Evolutionary conservation across 75 land plant genomes (phyloP).

Genomic region (Picea sitchensis): DNA sequence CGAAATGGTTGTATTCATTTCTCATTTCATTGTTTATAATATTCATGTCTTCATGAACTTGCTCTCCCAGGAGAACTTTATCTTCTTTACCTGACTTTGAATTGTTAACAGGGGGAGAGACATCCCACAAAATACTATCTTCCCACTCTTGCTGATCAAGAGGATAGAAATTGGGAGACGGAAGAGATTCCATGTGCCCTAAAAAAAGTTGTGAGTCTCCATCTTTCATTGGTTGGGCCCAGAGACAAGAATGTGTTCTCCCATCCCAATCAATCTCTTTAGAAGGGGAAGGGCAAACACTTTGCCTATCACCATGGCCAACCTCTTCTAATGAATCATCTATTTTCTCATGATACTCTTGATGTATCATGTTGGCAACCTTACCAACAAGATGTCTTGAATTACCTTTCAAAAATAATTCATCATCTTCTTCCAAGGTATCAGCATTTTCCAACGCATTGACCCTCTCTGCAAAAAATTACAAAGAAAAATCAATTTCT

Average conservation of each 20-base stretch:
- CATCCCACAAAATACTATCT: constrained; percentile 75
- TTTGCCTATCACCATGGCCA: constrained; percentile 6
- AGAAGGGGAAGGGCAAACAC: neutral
- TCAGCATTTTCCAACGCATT: constrained; percentile 17
- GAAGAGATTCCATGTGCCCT: constrained; percentile 12
- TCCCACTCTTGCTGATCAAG: constrained; percentile 96
- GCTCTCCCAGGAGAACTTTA: constrained; percentile 24
- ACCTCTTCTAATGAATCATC: constrained; percentile 11
- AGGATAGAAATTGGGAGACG: constrained; percentile 44
- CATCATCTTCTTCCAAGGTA: constrained; percentile 85
- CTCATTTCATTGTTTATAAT: neutral
- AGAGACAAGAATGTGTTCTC: constrained; percentile 27
- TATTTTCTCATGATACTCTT: constrained; percentile 3
- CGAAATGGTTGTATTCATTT: neutral
- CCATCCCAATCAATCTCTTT: constrained; percentile 16
- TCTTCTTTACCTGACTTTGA: constrained; percentile 19
- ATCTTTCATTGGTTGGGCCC: constrained; percentile 69
- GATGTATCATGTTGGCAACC: neutral
- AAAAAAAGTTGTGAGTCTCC: constrained; percentile 9
- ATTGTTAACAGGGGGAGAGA: constrained; percentile 21
- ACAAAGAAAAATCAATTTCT: too few relatives aligned
- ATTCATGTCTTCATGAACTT: constrained; percentile 9
- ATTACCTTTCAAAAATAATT: constrained; percentile 38
- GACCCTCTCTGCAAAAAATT: too few relatives aligned
- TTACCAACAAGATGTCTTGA: constrained; percentile 2